Conservation (phyloP, 1,284 basidiomycete species). For the Ceratobasidium sp. region DNA sequence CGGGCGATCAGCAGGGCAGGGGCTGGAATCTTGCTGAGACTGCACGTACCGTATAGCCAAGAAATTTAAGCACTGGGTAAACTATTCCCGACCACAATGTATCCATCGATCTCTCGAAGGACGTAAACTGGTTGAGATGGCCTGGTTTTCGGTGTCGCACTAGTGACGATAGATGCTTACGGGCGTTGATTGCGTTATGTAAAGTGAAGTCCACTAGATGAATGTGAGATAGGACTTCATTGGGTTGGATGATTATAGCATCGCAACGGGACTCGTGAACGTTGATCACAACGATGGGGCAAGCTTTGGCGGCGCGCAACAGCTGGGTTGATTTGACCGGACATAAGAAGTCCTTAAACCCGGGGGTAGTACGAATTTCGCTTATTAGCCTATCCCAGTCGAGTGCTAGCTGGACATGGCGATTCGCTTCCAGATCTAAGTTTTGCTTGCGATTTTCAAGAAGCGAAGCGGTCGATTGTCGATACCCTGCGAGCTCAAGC, state of each 20-base stretch:
- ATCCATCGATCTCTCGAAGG: neutral
- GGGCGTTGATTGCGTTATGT: neutral
- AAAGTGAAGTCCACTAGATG: constrained; percentile 3
- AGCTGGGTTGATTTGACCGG: constrained; percentile 6
- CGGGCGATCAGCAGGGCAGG: too few species aligned
- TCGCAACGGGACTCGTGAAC: constrained; percentile 32
- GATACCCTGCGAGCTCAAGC: constrained; percentile 42
- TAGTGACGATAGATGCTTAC: neutral
- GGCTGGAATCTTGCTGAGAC: too few species aligned
- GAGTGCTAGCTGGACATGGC: constrained; percentile 39
- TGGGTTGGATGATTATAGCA: constrained; percentile 17
- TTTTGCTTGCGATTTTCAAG: too few species aligned
- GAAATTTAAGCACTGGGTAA: constrained; percentile 16
- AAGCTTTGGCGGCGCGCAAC: constrained; percentile 10
- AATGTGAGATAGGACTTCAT: neutral
- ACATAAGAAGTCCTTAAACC: constrained; percentile 23
- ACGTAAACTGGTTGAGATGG: neutral
- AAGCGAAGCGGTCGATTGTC: too few species aligned
- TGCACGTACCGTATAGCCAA: neutral
- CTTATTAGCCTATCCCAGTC: constrained; percentile 40
- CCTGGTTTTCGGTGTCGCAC: neutral
- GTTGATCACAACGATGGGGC: constrained; percentile 39
- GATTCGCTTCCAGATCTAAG: too few species aligned
- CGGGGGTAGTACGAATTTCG: constrained; percentile 28
- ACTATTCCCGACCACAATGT: neutral